A percentile compares a stretch with the other conserved stretches of the same genome.
These are phyloP conservation scores for Coniferiporia weirii DNA, from an alignment of 1,284 basidiomycete species.

Conservation along the genomic window DNA sequence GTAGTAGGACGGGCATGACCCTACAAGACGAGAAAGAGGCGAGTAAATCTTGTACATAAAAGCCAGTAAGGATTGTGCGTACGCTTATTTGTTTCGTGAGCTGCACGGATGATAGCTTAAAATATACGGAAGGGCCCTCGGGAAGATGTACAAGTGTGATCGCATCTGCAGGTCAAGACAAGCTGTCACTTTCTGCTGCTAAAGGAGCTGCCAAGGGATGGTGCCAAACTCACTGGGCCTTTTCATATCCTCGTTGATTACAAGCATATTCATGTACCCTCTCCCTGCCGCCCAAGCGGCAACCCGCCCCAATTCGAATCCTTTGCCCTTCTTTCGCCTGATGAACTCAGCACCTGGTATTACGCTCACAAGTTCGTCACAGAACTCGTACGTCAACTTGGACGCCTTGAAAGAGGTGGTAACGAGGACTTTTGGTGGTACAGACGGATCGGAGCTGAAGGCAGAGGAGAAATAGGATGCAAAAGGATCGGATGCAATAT, in stretches of 20 bases:
- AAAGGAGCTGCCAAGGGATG: background rate
- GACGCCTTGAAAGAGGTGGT: conserved; percentile 89
- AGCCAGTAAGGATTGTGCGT: conserved; percentile 23
- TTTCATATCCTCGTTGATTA: conserved; percentile 94
- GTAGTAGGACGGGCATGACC: conserved; percentile 90
- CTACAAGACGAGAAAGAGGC: conserved; percentile 34
- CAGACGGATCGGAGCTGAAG: conserved; percentile 49
- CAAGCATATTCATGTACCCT: conserved; percentile 83
- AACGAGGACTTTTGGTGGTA: conserved; percentile 82
- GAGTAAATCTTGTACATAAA: background rate
- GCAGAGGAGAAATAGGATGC: conserved; percentile 60
- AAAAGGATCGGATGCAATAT: conserved; percentile 70
- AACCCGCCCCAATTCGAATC: conserved; percentile 91
- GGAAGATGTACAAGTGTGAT: conserved; percentile 92
- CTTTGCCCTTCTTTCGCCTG: conserved; percentile 84
- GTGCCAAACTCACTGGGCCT: conserved; percentile 68
- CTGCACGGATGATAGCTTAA: conserved; percentile 88
- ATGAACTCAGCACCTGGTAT: conserved; percentile 96
- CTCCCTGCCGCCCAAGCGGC: conserved; percentile 91
- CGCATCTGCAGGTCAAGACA: conserved; percentile 54
- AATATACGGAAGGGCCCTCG: conserved; percentile 91
- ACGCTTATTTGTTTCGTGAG: conserved; percentile 85
- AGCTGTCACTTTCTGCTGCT: background rate
- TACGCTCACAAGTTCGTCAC: conserved; percentile 85
- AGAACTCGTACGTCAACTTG: conserved; percentile 81